phyloP scores from a whole-genome alignment of 2,329 filamentous ascomycete genomes.

The Fusarium nygamai region DNA sequence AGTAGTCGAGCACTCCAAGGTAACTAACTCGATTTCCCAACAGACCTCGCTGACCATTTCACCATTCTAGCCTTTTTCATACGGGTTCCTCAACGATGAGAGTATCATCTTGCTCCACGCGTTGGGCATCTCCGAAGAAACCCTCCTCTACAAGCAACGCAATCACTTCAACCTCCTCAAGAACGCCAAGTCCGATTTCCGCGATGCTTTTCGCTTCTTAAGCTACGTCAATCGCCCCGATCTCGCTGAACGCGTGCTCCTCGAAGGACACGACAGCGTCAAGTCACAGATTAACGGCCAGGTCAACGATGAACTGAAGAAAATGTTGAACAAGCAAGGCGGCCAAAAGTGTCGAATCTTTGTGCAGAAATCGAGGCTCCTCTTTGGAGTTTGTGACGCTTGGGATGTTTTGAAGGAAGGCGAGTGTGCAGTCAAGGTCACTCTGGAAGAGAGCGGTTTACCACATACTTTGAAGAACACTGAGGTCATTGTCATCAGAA shows the following conservation, averaged over 20 bases:
- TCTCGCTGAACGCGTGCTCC: neutral
- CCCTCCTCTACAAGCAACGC: neutral
- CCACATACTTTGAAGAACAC: neutral
- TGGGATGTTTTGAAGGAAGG: conserved; percentile 1
- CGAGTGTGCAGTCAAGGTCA: neutral
- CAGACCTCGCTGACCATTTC: fast-evolving
- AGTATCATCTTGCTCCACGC: neutral
- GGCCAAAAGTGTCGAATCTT: neutral
- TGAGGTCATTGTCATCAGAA: neutral
- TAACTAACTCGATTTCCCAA: fast-evolving
- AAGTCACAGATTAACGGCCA: neutral
- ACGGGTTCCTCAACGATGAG: neutral
- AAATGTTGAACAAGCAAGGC: neutral
- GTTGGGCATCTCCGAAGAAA: neutral
- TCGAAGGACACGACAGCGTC: neutral
- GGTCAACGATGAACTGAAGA: neutral
- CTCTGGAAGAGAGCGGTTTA: neutral
- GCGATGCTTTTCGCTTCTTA: neutral
- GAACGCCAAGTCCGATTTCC: neutral
- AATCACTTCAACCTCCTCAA: neutral
- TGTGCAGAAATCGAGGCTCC: neutral
- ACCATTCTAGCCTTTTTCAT: neutral
- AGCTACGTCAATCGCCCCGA: neutral
- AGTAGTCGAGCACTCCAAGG: conserved; percentile 3
- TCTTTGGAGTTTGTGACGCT: neutral